Evolutionary conservation across 179 eudicot genomes (phyloP), one percentile per base, ranked within the genome.

Genomic region (Spergularia azorica): DNA sequence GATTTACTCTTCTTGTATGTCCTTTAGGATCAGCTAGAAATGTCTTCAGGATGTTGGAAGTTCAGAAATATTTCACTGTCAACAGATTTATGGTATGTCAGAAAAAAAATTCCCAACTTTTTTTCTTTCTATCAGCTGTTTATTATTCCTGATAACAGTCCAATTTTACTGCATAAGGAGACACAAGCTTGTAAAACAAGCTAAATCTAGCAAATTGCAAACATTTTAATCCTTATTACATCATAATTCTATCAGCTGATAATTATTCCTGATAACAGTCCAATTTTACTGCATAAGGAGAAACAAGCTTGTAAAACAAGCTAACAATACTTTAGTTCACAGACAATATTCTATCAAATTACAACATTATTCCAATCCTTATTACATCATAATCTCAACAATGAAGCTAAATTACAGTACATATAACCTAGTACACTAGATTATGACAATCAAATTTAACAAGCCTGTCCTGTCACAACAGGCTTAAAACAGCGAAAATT

Each of bases 271-370:
- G 68, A 38, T 64, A 38, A 64, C n/a, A 64, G 32, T 26, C 32
- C 2, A 63, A 63, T 32, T 32, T 38, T 32, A 36, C 67, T 38
- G 43, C 43, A 63, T 12, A 12, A 26, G 32, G 32, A 26, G 32
- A 62, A 62, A 62, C 66, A 21, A 63, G 67, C 67, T 43, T 63
- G 67, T 13, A 26, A 6, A 63, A 63, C 46, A 64, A 46, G 48
- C 48, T n/a, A 15, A 10, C 66, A 62, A 62, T 20, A 58, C n/a
- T 26, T 26, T 26, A 26, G 32, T 26, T 26, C 32, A 26, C 32
- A 26, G 32, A 26, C 32, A 26, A 26, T 26, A 26, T 0, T 26
- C 32, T 2, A 26, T 26, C 32, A 26, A 26, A 26, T 26, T 26
- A 26, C 32, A 26, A 26, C 32, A 26, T 26, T 26, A 26, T 26